Conservation (phyloP, 2,329 filamentous ascomycete species). For the Neofusicoccum ribis region DNA sequence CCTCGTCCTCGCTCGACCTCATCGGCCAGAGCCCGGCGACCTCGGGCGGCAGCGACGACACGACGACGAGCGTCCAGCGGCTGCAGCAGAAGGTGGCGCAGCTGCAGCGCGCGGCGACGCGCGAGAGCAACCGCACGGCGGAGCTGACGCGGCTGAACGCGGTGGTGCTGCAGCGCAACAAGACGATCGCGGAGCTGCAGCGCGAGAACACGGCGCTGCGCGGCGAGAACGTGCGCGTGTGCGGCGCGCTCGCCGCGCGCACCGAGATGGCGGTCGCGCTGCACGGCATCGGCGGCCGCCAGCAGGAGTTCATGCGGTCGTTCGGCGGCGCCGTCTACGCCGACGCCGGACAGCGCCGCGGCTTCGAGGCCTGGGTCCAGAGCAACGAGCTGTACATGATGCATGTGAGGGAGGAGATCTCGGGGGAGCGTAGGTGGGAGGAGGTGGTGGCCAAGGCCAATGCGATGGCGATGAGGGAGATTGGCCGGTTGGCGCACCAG, state of each 20-base stretch:
- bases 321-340: not conserved
- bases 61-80: too few relatives aligned
- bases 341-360: not conserved
- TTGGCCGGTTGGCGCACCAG: not conserved
- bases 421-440: not conserved
- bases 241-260: slow-evolving; percentile 11
- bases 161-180: slow-evolving; percentile 2
- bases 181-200: not conserved
- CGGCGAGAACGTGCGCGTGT: slow-evolving; percentile 20
- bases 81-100: not conserved
- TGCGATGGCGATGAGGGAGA: not conserved
- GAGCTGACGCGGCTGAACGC: not conserved
- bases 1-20: too few relatives aligned
- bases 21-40: too few relatives aligned
- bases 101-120: not conserved
- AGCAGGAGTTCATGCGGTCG: not conserved
- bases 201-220: not conserved
- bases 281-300: not conserved
- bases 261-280: not conserved
- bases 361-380: not conserved
- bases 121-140: not conserved
- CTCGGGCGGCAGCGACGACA: too few relatives aligned
- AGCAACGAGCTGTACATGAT: not conserved
- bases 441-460: not conserved
- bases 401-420: not conserved